Evolutionary conservation across 495 filamentous ascomycete species (phyloP).

Genomic region (Penicillium taxi): DNA sequence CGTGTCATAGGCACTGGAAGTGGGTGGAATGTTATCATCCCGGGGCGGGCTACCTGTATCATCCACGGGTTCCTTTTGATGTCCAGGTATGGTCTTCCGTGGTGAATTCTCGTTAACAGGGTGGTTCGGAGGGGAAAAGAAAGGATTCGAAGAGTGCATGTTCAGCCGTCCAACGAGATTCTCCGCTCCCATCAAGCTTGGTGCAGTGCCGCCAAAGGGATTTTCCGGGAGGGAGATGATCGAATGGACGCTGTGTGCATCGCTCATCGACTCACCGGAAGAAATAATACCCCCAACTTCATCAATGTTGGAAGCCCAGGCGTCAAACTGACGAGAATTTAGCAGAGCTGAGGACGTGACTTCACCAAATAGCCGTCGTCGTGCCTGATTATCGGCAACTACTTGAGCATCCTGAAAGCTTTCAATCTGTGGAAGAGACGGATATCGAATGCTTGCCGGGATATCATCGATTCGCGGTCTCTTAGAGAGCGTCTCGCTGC

Average conservation of each 20-base stretch:
- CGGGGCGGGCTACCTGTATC: conserved; percentile 11
- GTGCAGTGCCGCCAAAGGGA: conserved; percentile 35
- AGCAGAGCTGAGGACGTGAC: conserved; percentile 62
- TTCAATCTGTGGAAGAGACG: conserved; percentile 38
- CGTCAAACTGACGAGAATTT: conserved; percentile 51
- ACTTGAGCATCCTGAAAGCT: conserved; percentile 29
- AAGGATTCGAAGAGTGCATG: conserved; percentile 50
- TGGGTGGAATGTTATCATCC: conserved; percentile 6
- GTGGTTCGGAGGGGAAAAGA: conserved; percentile 21
- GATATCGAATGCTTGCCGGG: conserved; percentile 31
- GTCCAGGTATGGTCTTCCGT: conserved; percentile 26
- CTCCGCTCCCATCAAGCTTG: conserved; percentile 60
- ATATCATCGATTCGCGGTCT: conserved; percentile 27
- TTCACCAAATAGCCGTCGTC: conserved; percentile 69
- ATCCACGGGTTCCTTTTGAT: conserved; percentile 13
- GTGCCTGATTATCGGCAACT: conserved; percentile 20
- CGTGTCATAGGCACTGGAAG: conserved; percentile 7
- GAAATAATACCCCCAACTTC: conserved; percentile 30
- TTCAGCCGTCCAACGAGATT: conserved; percentile 59
- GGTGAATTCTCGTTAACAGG: conserved; percentile 29
- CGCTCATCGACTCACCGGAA: conserved; percentile 42
- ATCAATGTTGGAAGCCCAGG: conserved; percentile 21
- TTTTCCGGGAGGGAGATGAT: conserved; percentile 36
- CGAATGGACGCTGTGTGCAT: conserved; percentile 31
- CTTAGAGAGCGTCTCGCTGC: conserved; percentile 35